phyloP scores from a whole-genome alignment of 805 yeast genomes.

The Teunomyces pallodes region DNA sequence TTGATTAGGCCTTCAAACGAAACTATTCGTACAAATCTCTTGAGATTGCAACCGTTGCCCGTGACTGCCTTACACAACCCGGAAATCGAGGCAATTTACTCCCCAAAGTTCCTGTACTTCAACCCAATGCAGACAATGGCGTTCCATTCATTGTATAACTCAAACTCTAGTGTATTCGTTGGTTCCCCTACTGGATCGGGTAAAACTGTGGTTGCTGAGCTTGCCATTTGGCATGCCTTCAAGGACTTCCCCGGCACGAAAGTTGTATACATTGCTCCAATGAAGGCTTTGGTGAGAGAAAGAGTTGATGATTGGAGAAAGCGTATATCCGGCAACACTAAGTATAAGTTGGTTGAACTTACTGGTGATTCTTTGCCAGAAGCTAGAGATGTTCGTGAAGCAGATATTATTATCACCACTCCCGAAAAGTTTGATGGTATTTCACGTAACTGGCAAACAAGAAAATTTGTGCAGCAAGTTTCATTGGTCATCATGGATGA shows the following conservation, averaged over 20 bases:
- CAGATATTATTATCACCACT: slow-evolving; percentile 77
- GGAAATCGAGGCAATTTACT: slow-evolving; percentile 66
- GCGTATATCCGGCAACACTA: slow-evolving; percentile 47
- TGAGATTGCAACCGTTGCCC: slow-evolving; percentile 84
- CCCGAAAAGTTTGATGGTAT: slow-evolving; percentile 89
- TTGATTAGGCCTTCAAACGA: slow-evolving; percentile 86
- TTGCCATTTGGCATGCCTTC: slow-evolving; percentile 97
- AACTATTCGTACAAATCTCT: slow-evolving; percentile 75
- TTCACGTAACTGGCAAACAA: slow-evolving; percentile 79
- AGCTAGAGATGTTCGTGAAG: slow-evolving; percentile 59
- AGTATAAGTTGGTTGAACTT: slow-evolving; percentile 62
- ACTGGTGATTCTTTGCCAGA: slow-evolving; percentile 84
- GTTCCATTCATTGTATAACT: slow-evolving; percentile 82
- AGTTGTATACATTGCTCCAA: slow-evolving; percentile 82
- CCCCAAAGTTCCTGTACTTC: slow-evolving; percentile 71
- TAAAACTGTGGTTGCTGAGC: slow-evolving; percentile 93
- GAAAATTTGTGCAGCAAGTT: slow-evolving; percentile 71
- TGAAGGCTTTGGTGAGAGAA: slow-evolving; percentile 84
- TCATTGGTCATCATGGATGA: slow-evolving; percentile 83
- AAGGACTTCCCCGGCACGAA: slow-evolving; percentile 76
- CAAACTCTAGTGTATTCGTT: slow-evolving; percentile 76
- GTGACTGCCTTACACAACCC: slow-evolving; percentile 71
- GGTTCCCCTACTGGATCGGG: slow-evolving; percentile 99
- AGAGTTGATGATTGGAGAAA: slow-evolving; percentile 78
- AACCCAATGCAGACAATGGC: slow-evolving; percentile 99